phyloP scores from a whole-genome alignment of 805 yeast species.

The Pichia rugopelliculosa region DNA sequence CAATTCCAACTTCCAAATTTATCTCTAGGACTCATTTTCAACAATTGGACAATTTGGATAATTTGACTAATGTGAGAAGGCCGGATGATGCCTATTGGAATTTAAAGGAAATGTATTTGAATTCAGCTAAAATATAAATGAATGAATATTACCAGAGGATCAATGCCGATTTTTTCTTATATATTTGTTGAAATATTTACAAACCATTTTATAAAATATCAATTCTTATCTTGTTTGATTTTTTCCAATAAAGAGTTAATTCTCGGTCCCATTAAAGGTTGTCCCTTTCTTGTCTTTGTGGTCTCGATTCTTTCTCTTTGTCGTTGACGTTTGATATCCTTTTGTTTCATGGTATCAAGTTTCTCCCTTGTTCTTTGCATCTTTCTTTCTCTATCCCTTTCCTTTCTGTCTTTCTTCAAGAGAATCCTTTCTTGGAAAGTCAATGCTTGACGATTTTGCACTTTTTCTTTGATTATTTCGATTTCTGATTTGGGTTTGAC shows the following conservation, averaged over 20 bases:
- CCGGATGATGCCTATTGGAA: not conserved
- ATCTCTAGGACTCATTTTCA: not conserved
- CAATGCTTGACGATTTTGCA: conserved; percentile 14
- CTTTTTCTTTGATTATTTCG: conserved; percentile 29
- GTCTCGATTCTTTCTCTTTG: conserved; percentile 37
- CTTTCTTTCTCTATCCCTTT: conserved; percentile 33
- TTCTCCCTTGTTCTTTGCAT: conserved; percentile 33
- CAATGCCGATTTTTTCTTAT: not conserved
- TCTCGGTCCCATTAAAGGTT: conserved; percentile 87
- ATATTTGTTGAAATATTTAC: not conserved
- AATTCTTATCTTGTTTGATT: conserved; percentile 38
- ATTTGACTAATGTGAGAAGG: not conserved
- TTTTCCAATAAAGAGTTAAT: conserved; percentile 72
- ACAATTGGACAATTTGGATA: not conserved
- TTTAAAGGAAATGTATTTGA: not conserved
- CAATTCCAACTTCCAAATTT: not conserved
- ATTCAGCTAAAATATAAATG: not conserved
- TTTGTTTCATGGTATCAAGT: conserved; percentile 27
- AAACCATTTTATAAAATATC: not conserved
- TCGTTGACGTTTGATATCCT: conserved; percentile 37
- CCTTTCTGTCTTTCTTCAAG: conserved; percentile 40
- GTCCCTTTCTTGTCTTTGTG: conserved; percentile 63
- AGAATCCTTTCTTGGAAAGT: conserved; percentile 40
- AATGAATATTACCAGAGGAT: not conserved
- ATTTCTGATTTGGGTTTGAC: conserved; percentile 17